A percentile compares a stretch with the other conserved stretches of the same genome.
These are phyloP conservation scores for Pythium dissotocum DNA, from an alignment of 352 stramenopile species.

Conservation along the genomic window DNA sequence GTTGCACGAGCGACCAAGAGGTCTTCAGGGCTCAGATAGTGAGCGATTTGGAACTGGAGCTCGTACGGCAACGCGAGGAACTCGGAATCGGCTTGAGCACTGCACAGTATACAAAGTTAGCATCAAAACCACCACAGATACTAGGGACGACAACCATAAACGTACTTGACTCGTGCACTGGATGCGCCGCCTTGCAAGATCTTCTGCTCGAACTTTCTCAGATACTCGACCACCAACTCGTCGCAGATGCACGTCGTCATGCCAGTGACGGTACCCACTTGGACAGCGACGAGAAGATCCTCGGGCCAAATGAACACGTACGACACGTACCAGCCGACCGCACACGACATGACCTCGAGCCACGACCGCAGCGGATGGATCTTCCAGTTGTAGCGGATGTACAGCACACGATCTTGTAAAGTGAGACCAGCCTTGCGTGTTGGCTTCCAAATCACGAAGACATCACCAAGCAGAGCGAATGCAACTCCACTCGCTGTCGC, in stretches of 20 bases:
- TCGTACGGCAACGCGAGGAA: conserved; percentile 82
- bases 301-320: conserved; percentile 69
- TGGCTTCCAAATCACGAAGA: conserved; percentile 86
- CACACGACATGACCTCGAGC: conserved; percentile 58
- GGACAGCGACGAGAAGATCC: conserved; percentile 72
- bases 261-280: conserved; percentile 71
- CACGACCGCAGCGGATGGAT: conserved; percentile 54
- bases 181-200: conserved; percentile 40
- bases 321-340: conserved; percentile 57
- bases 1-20: conserved; percentile 69
- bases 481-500: conserved; percentile 75
- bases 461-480: conserved; percentile 76
- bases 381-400: conserved; percentile 57
- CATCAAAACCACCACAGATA: neutral
- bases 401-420: conserved; percentile 76
- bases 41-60: conserved; percentile 76
- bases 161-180: conserved; percentile 22
- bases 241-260: conserved; percentile 71
- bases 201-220: conserved; percentile 61
- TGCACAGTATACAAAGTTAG: conserved; percentile 23
- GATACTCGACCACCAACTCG: conserved; percentile 66
- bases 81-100: conserved; percentile 55
- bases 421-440: conserved; percentile 79
- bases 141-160: neutral
- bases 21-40: conserved; percentile 77